phyloP scores from a whole-genome alignment of 2,329 filamentous ascomycete species.

The Ambrosiella xylebori region DNA sequence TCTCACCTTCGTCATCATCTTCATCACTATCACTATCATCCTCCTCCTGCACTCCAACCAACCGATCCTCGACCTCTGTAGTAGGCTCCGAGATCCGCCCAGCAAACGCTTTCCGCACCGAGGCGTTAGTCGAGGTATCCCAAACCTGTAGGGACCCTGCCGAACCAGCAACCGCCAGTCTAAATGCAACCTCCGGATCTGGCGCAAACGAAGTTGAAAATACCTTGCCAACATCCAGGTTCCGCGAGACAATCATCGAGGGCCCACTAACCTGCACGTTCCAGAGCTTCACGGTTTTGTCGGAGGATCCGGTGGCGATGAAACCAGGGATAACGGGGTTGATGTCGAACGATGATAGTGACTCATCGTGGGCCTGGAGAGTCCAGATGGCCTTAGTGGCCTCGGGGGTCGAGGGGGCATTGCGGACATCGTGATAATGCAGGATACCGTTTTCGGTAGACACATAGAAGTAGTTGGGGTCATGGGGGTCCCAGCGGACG shows the following conservation, averaged over 20 bases:
- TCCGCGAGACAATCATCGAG: slow-evolving; percentile 76
- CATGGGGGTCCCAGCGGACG: slow-evolving; percentile 82
- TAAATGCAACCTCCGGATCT: slow-evolving; percentile 77
- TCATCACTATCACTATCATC: slow-evolving; percentile 48
- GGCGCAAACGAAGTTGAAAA: slow-evolving; percentile 85
- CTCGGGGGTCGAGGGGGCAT: slow-evolving; percentile 53
- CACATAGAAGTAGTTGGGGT: slow-evolving; percentile 85
- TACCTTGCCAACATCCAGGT: slow-evolving; percentile 85
- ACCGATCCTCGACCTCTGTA: slow-evolving; percentile 52
- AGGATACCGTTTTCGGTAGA: slow-evolving; percentile 84
- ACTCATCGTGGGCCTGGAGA: slow-evolving; percentile 86
- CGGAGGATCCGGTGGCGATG: slow-evolving; percentile 81
- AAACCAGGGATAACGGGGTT: slow-evolving; percentile 81
- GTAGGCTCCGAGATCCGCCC: slow-evolving; percentile 41
- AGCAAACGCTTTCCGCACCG: slow-evolving; percentile 71
- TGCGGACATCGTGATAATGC: slow-evolving; percentile 79
- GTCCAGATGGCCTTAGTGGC: slow-evolving; percentile 81
- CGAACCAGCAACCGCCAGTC: slow-evolving; percentile 83
- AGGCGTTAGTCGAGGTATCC: slow-evolving; percentile 87
- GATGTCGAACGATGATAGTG: slow-evolving; percentile 81
- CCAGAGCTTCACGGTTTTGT: slow-evolving; percentile 95
- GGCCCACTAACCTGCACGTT: slow-evolving; percentile 69
- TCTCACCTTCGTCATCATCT: slow-evolving; percentile 25
- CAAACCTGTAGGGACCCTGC: slow-evolving; percentile 86
- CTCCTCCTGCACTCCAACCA: slow-evolving; percentile 55